Evolutionary conservation across 352 stramenopile genomes (phyloP).

Genomic region (Aphanomyces euteiches): DNA sequence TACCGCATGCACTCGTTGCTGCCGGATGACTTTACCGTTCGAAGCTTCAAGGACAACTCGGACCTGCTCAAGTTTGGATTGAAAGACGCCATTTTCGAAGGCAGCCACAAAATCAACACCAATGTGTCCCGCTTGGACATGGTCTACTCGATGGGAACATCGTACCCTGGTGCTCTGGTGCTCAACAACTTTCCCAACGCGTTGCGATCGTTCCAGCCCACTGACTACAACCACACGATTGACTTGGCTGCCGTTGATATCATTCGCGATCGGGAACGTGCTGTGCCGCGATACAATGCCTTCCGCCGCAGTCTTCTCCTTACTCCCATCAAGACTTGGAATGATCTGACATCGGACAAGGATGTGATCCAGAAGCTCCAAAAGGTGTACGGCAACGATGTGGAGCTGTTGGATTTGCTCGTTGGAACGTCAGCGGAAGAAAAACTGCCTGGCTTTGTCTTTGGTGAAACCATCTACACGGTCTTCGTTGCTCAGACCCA

Average conservation of each 20-base stretch:
- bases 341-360: background rate
- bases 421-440: background rate
- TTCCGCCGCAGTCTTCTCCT: background rate
- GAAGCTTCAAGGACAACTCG: background rate
- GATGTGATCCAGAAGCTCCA: background rate
- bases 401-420: background rate
- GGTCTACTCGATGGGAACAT: background rate
- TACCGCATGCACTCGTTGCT: constrained; percentile 2
- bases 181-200: background rate
- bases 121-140: background rate
- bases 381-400: background rate
- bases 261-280: background rate
- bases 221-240: background rate
- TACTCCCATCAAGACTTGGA: background rate
- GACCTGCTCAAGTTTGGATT: background rate
- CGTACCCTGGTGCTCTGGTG: background rate
- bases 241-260: background rate
- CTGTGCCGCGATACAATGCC: background rate
- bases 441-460: constrained; percentile 5
- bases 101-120: background rate
- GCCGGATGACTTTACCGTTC: background rate
- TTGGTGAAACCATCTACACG: constrained; percentile 6
- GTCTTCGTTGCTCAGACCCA: background rate
- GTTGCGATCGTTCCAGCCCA: background rate
- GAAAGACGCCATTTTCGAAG: background rate